These are phyloP conservation scores for Escovopsis weberi DNA, from an alignment of 2,329 filamentous ascomycete species.

Conservation along the genomic window DNA sequence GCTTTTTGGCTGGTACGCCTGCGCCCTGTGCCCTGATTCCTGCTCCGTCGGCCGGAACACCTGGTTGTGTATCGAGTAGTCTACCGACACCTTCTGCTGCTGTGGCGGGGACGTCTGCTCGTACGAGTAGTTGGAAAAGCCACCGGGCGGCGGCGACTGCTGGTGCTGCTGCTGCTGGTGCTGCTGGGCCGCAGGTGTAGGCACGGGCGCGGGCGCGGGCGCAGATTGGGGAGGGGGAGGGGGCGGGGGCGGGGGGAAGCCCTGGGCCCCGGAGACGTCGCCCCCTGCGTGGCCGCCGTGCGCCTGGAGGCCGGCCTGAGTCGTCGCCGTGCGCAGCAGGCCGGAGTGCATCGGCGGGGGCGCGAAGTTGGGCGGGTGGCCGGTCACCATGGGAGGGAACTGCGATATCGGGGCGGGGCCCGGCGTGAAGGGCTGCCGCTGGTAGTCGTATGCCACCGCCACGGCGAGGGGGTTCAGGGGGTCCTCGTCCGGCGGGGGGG, in stretches of 20 bases:
- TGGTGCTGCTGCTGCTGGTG: constrained; percentile 6
- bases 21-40: constrained; percentile 27
- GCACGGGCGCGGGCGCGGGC: too few relatives aligned
- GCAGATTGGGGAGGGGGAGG: constrained; percentile 16
- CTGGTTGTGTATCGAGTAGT: constrained; percentile 53
- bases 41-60: constrained; percentile 53
- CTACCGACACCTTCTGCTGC: constrained; percentile 11
- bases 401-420: constrained; percentile 34
- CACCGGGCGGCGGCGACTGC: constrained; percentile 27
- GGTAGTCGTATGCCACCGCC: constrained; percentile 42
- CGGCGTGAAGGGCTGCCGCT: constrained; percentile 36
- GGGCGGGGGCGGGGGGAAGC: constrained; percentile 10
- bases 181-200: constrained; percentile 10
- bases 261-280: constrained; percentile 17
- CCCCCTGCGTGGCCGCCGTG: constrained; percentile 29
- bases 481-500: constrained; percentile 56
- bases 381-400: constrained; percentile 29
- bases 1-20: constrained; percentile 28
- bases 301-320: constrained; percentile 23
- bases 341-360: constrained; percentile 26
- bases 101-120: constrained; percentile 12
- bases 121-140: constrained; percentile 41
- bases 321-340: constrained; percentile 29
- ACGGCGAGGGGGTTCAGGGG: constrained; percentile 43
- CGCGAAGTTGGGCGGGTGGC: constrained; percentile 27